Evolutionary conservation across 2,329 filamentous ascomycete genomes (phyloP), one percentile per base, ranked within the genome.

Genomic region (Cytospora paraplurivora): DNA sequence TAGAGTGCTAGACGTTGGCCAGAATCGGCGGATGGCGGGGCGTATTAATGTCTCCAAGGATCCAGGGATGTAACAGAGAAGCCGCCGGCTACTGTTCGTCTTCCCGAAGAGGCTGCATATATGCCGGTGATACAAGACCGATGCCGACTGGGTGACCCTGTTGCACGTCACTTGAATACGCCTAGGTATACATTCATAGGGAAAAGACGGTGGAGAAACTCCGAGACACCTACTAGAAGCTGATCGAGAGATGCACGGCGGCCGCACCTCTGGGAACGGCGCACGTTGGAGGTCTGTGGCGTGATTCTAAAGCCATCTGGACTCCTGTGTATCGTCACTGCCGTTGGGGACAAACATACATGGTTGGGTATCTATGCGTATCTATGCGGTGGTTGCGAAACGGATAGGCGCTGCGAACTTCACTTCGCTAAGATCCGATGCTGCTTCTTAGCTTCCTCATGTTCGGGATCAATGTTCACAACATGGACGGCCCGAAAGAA

Each of bases 291-390:
- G 7, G n/a, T 35, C 35, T 27, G 52, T 50, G 38, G 49, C 41
- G 59, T 49, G 33, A 35, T 47, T 21, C 11, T 19, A 19, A 11
- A 47, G n/a, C 13, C 32, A 19, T 50, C 47, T 41, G 27, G 37
- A 38, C 55, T 8, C 15, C 38, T 55, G 59, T 55, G 59, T 27
- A 50, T 38, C 59, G 38, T 61, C 32, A 27, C 33, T 37, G 41
- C 59, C 52, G 51, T 49, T 12, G 8, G 4, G n/a, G n/a, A 21
- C n/a, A 17, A 21, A 11, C 8, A 4, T 47, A n/a, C 12, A 47
- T 47, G 44, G 44, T 47, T 47, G 44, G 44, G 44, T 21, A 47
- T 21, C 44, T 8, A 21, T 47, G 44, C n/a, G 44, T 21, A 47
- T 21, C 44, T 8, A 21, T 47, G 44, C n/a, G n/a, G 44, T 21